phyloP scores from a whole-genome alignment of 306 rosid species.

The Ormosia semicastrata region DNA sequence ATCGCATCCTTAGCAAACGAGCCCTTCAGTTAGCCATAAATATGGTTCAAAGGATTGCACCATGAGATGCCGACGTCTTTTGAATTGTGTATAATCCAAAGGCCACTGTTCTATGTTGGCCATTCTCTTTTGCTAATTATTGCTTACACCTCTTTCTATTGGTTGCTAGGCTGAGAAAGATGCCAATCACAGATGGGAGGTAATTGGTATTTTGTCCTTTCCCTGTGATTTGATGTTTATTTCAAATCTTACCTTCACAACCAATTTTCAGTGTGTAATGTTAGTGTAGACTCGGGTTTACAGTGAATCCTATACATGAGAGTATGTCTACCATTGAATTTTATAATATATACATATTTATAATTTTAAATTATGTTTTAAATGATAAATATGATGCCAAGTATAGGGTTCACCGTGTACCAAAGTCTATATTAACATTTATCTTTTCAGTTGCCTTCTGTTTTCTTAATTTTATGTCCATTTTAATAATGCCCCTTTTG shows the following conservation, averaged over 20 bases:
- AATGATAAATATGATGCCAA: too few relatives aligned
- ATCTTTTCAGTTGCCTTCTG: conserved; percentile 13
- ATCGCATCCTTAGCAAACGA: neutral
- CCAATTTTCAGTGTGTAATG: neutral
- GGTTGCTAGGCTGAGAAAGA: conserved; percentile 54
- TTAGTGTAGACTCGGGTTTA: too few relatives aligned
- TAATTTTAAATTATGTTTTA: too few relatives aligned
- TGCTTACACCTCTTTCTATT: conserved; percentile 34
- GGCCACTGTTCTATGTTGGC: conserved; percentile 8
- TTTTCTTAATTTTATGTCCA: neutral
- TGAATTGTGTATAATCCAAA: conserved; percentile 6
- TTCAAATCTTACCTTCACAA: neutral
- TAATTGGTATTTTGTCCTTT: conserved; percentile 24
- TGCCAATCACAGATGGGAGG: conserved; percentile 31
- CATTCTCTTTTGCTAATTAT: conserved; percentile 22
- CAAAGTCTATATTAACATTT: too few relatives aligned
- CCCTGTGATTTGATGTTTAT: conserved; percentile 30
- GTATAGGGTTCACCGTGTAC: too few relatives aligned
- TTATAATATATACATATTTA: too few relatives aligned
- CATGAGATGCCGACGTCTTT: conserved; percentile 16
- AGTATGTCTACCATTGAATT: too few relatives aligned
- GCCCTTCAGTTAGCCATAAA: conserved; percentile 12
- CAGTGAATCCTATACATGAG: too few relatives aligned
- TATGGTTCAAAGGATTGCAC: conserved; percentile 18
- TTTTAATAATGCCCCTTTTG: conserved; percentile 1